A percentile compares a stretch with the other conserved stretches of the same genome.
Conservation (phyloP, 2,329 filamentous ascomycete species). For the Colletotrichum shisoi region DNA sequence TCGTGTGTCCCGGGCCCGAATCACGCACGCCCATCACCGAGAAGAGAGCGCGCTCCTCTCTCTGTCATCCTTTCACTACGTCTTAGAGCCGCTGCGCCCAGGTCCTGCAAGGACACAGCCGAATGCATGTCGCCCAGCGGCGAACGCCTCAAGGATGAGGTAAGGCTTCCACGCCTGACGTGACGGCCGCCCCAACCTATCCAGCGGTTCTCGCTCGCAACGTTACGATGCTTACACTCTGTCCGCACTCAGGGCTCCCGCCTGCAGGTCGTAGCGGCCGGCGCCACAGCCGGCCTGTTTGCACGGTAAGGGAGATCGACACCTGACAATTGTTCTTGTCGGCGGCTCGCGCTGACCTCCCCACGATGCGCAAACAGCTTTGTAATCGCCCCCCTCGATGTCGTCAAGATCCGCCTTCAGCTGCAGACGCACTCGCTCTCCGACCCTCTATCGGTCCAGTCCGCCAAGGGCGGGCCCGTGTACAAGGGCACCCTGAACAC, state of each 20-base stretch:
- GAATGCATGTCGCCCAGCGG: conserved; percentile 50
- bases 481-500: conserved; percentile 83
- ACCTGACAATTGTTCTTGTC: conserved; percentile 13
- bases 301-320: conserved; percentile 70
- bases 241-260: conserved; percentile 57
- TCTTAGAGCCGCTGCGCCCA: conserved; percentile 17
- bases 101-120: conserved; percentile 40
- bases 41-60: conserved; percentile 2
- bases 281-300: conserved; percentile 78
- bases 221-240: conserved; percentile 34
- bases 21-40: conserved; percentile 22
- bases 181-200: conserved; percentile 15
- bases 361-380: conserved; percentile 64
- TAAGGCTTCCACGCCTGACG: conserved; percentile 44
- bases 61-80: conserved; percentile 15
- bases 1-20: conserved; percentile 32
- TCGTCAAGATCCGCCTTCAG: conserved; percentile 97
- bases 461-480: conserved; percentile 56
- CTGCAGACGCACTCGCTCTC: conserved; percentile 86
- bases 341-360: conserved; percentile 37
- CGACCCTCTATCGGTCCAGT: conserved; percentile 69
- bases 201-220: conserved; percentile 13
- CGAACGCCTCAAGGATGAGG: conserved; percentile 66
- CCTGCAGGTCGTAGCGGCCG: conserved; percentile 64
- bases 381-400: conserved; percentile 92